Evolutionary conservation across 1,139 yeast genomes (phyloP).

Genomic region (Nakaseomyces glabratus): DNA sequence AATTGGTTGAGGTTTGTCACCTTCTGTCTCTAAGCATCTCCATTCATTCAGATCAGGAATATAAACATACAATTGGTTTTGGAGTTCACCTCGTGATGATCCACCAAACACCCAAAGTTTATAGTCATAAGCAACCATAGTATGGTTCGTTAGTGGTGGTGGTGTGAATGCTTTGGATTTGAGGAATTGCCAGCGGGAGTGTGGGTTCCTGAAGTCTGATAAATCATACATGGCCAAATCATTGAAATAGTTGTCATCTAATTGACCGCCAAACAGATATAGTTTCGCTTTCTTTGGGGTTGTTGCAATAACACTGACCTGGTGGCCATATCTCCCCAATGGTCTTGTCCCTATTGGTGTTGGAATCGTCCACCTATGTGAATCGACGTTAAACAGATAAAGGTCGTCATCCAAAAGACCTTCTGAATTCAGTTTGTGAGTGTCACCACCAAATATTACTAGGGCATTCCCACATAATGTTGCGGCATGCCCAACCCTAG

Average conservation of each 20-base stretch:
- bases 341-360: constrained; percentile 77
- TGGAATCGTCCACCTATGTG: constrained; percentile 86
- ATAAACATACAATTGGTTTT: constrained; percentile 53
- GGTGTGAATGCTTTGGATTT: constrained; percentile 49
- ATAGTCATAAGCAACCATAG: constrained; percentile 73
- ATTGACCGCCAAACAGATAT: constrained; percentile 90
- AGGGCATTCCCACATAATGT: constrained; percentile 92
- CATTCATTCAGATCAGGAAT: constrained; percentile 65
- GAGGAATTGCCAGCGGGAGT: constrained; percentile 75
- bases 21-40: constrained; percentile 41
- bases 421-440: constrained; percentile 68
- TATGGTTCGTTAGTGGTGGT: constrained; percentile 90
- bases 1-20: constrained; percentile 70
- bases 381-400: constrained; percentile 82
- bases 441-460: constrained; percentile 94
- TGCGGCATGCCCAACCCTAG: constrained; percentile 93
- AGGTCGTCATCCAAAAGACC: constrained; percentile 82
- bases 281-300: constrained; percentile 62
- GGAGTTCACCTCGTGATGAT: constrained; percentile 50
- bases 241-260: constrained; percentile 77
- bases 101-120: constrained; percentile 92
- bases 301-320: constrained; percentile 52
- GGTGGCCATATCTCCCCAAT: constrained; percentile 89
- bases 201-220: constrained; percentile 76
- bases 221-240: constrained; percentile 83